These are phyloP conservation scores for Lasiosphaeria miniovina DNA, from an alignment of 495 filamentous ascomycete genomes.

Conservation along the genomic window DNA sequence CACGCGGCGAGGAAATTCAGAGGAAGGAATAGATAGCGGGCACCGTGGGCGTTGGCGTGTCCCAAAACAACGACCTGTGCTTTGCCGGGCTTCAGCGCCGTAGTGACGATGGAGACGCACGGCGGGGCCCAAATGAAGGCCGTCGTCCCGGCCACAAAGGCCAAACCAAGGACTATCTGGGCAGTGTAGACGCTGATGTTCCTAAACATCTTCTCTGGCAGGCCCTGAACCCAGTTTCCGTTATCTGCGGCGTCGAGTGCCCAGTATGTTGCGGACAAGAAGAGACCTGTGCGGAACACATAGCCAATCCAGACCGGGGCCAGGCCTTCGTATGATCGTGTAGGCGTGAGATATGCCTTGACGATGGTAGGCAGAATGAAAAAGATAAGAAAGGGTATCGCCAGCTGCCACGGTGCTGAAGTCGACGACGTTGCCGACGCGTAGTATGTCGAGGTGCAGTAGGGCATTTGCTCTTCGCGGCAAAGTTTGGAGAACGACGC, in stretches of 20 bases:
- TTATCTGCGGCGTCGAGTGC: slow-evolving; percentile 87
- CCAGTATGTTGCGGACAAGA: slow-evolving; percentile 83
- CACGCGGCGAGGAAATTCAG: slow-evolving; percentile 71
- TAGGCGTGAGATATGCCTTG: slow-evolving; percentile 69
- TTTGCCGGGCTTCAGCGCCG: slow-evolving; percentile 36
- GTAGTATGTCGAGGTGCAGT: slow-evolving; percentile 93
- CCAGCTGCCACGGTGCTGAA: slow-evolving; percentile 85
- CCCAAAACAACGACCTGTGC: slow-evolving; percentile 76
- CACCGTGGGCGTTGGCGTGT: slow-evolving; percentile 88
- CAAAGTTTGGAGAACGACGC: slow-evolving; percentile 91
- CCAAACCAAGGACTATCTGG: slow-evolving; percentile 70
- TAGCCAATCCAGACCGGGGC: slow-evolving; percentile 79
- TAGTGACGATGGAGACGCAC: slow-evolving; percentile 59
- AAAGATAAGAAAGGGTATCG: slow-evolving; percentile 71
- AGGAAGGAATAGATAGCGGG: slow-evolving; percentile 82
- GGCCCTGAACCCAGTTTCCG: slow-evolving; percentile 69
- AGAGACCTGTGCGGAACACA: slow-evolving; percentile 71
- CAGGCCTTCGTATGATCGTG: slow-evolving; percentile 80
- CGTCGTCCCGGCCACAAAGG: slow-evolving; percentile 62
- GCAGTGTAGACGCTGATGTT: slow-evolving; percentile 70
- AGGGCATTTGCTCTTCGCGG: slow-evolving; percentile 97
- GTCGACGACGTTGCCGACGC: slow-evolving; percentile 87
- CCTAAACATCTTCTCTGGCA: slow-evolving; percentile 63
- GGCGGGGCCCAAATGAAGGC: slow-evolving; percentile 74
- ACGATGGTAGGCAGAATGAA: slow-evolving; percentile 74